phyloP scores from a whole-genome alignment of 139 green algal genomes.

The Chlorella ohadii region DNA sequence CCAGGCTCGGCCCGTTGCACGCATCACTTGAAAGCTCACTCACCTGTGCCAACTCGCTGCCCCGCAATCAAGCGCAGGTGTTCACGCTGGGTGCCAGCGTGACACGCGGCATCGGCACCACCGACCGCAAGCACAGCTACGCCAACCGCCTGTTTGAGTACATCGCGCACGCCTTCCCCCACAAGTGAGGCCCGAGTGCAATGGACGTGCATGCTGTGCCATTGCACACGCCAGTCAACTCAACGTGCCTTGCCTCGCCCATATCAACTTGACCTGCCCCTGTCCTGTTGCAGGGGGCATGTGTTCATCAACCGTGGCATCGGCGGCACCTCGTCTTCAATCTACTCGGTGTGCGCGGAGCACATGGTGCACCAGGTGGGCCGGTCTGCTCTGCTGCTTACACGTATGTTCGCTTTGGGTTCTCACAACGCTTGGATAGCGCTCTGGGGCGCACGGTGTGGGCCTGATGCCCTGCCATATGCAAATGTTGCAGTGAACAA shows the following conservation, averaged over 20 bases:
- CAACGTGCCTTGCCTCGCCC: no score
- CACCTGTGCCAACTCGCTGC: no score
- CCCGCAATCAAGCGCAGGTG: not conserved
- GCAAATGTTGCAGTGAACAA: no score
- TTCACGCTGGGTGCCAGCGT: slow-evolving; percentile 26
- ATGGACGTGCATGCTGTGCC: not conserved
- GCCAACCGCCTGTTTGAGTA: slow-evolving; percentile 20
- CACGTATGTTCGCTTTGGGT: not conserved
- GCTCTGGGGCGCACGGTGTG: no score
- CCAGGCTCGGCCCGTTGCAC: no score
- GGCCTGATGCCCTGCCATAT: no score
- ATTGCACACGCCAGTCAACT: not conserved
- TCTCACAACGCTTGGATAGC: no score
- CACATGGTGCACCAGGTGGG: slow-evolving; percentile 28
- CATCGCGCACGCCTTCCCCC: slow-evolving; percentile 10
- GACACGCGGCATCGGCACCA: slow-evolving; percentile 26
- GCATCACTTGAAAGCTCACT: no score
- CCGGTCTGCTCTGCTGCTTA: no score
- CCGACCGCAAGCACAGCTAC: slow-evolving; percentile 11
- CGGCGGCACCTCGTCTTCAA: slow-evolving; percentile 18
- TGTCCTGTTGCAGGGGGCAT: not conserved
- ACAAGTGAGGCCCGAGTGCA: not conserved
- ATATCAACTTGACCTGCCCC: not conserved
- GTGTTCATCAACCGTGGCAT: slow-evolving; percentile 28
- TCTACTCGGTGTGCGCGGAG: slow-evolving; percentile 24